Conservation (phyloP, 352 stramenopile genomes). For the Phytophthora citricola region DNA sequence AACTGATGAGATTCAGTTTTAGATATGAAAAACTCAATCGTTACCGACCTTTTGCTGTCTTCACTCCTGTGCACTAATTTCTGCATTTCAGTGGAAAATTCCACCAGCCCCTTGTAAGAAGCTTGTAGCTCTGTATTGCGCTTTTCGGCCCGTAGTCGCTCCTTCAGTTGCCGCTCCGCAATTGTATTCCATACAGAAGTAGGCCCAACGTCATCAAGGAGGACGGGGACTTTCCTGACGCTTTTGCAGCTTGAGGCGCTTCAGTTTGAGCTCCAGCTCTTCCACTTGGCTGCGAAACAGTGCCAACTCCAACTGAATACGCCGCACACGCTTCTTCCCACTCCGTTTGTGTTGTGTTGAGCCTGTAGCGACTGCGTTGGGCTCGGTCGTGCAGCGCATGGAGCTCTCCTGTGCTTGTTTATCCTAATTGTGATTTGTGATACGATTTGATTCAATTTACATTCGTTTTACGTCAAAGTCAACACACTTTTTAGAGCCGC, state of each 20-base stretch:
- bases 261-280: constrained; percentile 38
- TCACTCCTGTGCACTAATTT: neutral
- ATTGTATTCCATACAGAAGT: constrained; percentile 22
- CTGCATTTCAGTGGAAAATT: constrained; percentile 6
- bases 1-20: too few species aligned
- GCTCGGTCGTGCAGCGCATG: neutral
- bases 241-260: constrained; percentile 6
- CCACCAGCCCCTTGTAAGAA: neutral
- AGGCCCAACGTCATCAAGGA: too few species aligned
- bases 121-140: constrained; percentile 29
- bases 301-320: constrained; percentile 33
- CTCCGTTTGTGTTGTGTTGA: neutral
- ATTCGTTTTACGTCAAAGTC: neutral
- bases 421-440: constrained; percentile 7
- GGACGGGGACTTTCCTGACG: neutral
- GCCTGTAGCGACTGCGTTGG: neutral
- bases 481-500: constrained; percentile 14
- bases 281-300: constrained; percentile 31
- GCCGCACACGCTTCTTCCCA: constrained; percentile 18
- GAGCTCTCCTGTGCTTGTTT: neutral
- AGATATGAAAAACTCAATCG: too few species aligned
- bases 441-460: constrained; percentile 16
- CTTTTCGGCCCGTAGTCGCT: constrained; percentile 14
- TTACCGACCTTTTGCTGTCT: neutral
- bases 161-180: constrained; percentile 27